Conservation (phyloP, 805 yeast species). For the Saccharomycopsis olivae region DNA sequence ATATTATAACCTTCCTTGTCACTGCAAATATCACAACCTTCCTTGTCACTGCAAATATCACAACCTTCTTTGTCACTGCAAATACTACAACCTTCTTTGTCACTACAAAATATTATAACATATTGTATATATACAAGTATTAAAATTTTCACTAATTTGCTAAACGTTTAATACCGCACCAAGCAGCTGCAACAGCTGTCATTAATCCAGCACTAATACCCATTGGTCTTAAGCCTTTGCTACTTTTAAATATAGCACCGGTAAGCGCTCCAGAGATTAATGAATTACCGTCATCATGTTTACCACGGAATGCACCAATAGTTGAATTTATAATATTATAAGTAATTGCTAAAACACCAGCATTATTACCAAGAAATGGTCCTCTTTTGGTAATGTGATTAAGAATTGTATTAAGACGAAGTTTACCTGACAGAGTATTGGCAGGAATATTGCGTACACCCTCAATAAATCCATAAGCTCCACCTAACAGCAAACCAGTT, state of each 20-base stretch:
- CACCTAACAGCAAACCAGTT: slow-evolving; percentile 81
- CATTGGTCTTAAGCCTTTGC: slow-evolving; percentile 81
- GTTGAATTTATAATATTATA: slow-evolving; percentile 78
- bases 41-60: too few species aligned
- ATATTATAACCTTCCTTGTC: too few species aligned
- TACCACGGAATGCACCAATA: slow-evolving; percentile 73
- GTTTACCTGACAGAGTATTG: slow-evolving; percentile 56
- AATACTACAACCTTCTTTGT: too few species aligned
- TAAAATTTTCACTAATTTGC: slow-evolving; percentile 5
- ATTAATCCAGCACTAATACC: slow-evolving; percentile 73
- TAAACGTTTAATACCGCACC: slow-evolving; percentile 70
- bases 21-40: too few species aligned
- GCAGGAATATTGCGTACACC: slow-evolving; percentile 73
- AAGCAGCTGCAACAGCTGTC: slow-evolving; percentile 84
- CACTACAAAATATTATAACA: too few species aligned
- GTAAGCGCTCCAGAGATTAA: slow-evolving; percentile 82
- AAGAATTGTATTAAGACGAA: slow-evolving; percentile 79
- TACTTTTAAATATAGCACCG: slow-evolving; percentile 83
- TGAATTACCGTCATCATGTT: slow-evolving; percentile 80
- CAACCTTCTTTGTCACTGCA: too few species aligned
- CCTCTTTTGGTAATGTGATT: slow-evolving; percentile 93
- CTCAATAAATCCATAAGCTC: slow-evolving; percentile 77
- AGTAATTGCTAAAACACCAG: slow-evolving; percentile 85
- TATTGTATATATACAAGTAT: too few species aligned
- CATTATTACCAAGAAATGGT: slow-evolving; percentile 89